These are phyloP conservation scores for Passiflora organensis DNA, from an alignment of 345 rosid genomes.

Conservation along the genomic window DNA sequence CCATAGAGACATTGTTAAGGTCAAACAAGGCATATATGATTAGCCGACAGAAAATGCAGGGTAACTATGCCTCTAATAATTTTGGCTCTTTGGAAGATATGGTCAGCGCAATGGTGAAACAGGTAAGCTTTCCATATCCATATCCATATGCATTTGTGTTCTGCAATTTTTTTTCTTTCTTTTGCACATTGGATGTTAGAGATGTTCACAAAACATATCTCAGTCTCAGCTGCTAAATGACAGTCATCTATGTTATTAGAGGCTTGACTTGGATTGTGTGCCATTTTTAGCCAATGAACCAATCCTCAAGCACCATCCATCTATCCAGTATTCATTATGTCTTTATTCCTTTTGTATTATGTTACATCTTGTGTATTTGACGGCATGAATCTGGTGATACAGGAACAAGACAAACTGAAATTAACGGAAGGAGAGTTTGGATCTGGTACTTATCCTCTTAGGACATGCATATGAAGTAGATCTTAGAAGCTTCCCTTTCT, in stretches of 20 bases:
- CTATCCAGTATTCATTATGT: too few relatives aligned
- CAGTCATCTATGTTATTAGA: too few relatives aligned
- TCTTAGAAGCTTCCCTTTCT: not conserved
- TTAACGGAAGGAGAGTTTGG: slow-evolving; percentile 42
- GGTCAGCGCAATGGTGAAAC: slow-evolving; percentile 50
- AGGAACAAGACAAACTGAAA: slow-evolving; percentile 46
- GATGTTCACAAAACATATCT: too few relatives aligned
- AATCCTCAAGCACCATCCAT: too few relatives aligned
- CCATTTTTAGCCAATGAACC: too few relatives aligned
- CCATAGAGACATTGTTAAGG: slow-evolving; percentile 32
- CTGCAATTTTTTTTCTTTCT: too few relatives aligned
- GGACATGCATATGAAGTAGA: slow-evolving; percentile 40
- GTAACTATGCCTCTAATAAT: slow-evolving; percentile 35
- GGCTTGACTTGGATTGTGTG: too few relatives aligned
- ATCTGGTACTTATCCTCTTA: slow-evolving; percentile 36
- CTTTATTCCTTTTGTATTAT: not conserved
- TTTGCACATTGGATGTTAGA: too few relatives aligned
- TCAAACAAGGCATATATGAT: slow-evolving; percentile 34
- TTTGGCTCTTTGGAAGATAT: slow-evolving; percentile 68
- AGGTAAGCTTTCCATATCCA: slow-evolving; percentile 36
- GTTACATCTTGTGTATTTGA: too few relatives aligned
- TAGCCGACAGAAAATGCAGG: slow-evolving; percentile 45
- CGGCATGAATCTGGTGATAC: slow-evolving; percentile 27
- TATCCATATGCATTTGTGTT: not conserved
- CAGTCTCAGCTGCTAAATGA: too few relatives aligned